Evolutionary conservation across 2,329 filamentous ascomycete genomes (phyloP).

Genomic region (Penicillium digitatum): DNA sequence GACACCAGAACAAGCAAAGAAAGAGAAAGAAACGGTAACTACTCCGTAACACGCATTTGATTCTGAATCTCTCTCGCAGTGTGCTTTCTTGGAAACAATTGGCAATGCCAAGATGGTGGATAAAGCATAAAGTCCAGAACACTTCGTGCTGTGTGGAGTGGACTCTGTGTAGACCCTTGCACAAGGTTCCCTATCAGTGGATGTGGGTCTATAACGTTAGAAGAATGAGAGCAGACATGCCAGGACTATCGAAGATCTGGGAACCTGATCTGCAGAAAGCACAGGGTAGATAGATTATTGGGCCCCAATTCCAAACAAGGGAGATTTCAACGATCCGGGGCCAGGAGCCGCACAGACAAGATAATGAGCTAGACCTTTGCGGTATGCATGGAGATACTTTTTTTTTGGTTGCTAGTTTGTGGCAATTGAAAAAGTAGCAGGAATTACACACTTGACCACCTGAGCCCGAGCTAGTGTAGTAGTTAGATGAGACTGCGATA

Average conservation of each 20-base stretch:
- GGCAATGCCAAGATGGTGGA: slow-evolving; percentile 10
- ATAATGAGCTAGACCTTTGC: slow-evolving; percentile 3
- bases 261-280: slow-evolving; percentile 17
- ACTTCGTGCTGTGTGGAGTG: not conserved
- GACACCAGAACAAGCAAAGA: slow-evolving; percentile 1
- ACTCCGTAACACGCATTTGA: not conserved
- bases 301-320: slow-evolving; percentile 22
- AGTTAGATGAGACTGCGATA: not conserved
- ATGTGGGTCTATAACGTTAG: slow-evolving; percentile 9
- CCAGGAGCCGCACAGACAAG: not conserved
- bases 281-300: slow-evolving; percentile 15
- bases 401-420: not conserved
- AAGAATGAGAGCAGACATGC: slow-evolving; percentile 18
- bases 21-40: not conserved
- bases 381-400: not conserved
- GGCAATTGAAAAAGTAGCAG: not conserved
- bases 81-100: not conserved
- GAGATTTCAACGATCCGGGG: not conserved
- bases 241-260: slow-evolving; percentile 20
- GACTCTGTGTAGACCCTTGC: not conserved
- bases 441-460: not conserved
- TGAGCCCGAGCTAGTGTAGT: not conserved
- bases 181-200: slow-evolving; percentile 2
- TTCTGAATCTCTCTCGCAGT: not conserved
- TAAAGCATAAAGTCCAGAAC: not conserved